Percentiles rank a stretch among this genome's conserved stretches.
phyloP scores from a whole-genome alignment of 805 yeast genomes.

The Kuraishia molischiana region DNA sequence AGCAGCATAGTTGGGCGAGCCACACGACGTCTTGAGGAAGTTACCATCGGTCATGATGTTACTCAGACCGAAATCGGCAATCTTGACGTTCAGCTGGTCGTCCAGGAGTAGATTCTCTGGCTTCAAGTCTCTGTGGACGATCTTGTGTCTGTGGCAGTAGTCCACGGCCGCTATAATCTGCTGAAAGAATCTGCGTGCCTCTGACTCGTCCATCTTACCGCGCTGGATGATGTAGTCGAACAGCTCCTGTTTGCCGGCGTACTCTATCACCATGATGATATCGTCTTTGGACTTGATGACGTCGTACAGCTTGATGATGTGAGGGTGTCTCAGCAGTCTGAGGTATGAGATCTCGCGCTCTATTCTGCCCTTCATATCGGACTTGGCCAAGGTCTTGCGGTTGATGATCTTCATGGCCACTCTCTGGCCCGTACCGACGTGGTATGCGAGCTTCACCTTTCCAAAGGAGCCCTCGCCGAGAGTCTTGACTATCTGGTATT shows the following conservation, averaged over 20 bases:
- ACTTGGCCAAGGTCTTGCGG: conserved; percentile 82
- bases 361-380: conserved; percentile 94
- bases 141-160: conserved; percentile 92
- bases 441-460: conserved; percentile 87
- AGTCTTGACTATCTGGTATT: conserved; percentile 87
- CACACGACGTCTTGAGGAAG: conserved; percentile 89
- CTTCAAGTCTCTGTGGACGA: conserved; percentile 92
- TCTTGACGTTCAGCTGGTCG: conserved; percentile 84
- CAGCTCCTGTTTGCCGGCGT: conserved; percentile 82
- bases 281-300: conserved; percentile 93
- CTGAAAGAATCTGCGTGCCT: conserved; percentile 89
- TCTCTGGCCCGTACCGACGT: conserved; percentile 80
- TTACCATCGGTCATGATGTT: conserved; percentile 98
- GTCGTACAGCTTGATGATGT: conserved; percentile 89
- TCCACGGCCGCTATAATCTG: conserved; percentile 95
- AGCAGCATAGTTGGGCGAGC: conserved; percentile 95
- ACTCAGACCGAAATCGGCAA: conserved; percentile 92
- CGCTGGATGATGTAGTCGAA: conserved; percentile 93
- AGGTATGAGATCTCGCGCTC: conserved; percentile 91
- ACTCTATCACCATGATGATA: conserved; percentile 95
- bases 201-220: conserved; percentile 86
- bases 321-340: conserved; percentile 86
- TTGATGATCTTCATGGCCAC: conserved; percentile 93
- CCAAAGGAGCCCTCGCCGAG: conserved; percentile 97
- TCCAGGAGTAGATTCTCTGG: conserved; percentile 90